Percentiles rank a stretch among this genome's conserved stretches.
Conservation (phyloP, 352 stramenopile species). For the Saprolegnia diclina region DNA sequence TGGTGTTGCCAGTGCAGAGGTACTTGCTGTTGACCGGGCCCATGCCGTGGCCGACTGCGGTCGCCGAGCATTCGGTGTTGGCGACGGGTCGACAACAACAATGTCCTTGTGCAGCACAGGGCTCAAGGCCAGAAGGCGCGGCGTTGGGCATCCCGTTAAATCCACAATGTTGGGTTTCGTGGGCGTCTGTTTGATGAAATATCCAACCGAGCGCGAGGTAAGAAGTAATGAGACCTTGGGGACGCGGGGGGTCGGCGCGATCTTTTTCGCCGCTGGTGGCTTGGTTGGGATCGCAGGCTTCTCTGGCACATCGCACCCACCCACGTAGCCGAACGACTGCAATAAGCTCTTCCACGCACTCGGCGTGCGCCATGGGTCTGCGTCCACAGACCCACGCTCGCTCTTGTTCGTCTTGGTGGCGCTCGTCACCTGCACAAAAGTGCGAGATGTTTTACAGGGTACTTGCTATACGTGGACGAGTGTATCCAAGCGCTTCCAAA, state of each 20-base stretch:
- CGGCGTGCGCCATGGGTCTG: background rate
- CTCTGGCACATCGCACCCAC: background rate
- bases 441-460: background rate
- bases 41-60: slow-evolving; percentile 2
- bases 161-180: background rate
- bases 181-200: no score
- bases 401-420: no score
- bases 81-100: background rate
- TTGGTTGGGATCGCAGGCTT: background rate
- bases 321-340: background rate
- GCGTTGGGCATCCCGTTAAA: background rate
- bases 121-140: background rate
- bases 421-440: no score
- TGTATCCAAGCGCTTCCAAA: background rate
- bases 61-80: background rate
- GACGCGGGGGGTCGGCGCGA: background rate
- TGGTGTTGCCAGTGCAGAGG: background rate
- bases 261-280: background rate
- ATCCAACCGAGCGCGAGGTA: no score
- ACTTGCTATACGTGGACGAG: slow-evolving; percentile 1
- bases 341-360: background rate
- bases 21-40: background rate
- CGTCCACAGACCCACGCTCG: background rate
- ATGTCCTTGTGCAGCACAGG: slow-evolving; percentile 2
- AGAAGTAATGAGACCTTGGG: background rate